Evolutionary conservation across 257 asterid genomes (phyloP).

Genomic region (Thymus quinquecostatus): DNA sequence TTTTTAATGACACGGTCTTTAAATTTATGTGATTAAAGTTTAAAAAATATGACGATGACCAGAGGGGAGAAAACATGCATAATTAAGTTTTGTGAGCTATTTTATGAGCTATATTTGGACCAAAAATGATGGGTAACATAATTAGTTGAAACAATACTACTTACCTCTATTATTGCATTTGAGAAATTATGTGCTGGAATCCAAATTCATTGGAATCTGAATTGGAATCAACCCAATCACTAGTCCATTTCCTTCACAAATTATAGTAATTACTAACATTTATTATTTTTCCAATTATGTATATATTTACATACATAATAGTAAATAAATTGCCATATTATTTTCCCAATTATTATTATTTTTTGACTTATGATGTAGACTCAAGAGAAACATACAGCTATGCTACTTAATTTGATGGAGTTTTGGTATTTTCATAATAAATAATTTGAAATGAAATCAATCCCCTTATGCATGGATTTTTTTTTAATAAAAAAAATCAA

Average conservation of each 20-base stretch:
- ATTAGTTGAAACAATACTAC: slow-evolving; percentile 7
- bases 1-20: too few species aligned
- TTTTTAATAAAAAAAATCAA: too few species aligned
- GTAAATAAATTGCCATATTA: background rate
- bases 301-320: background rate
- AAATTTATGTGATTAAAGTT: too few species aligned
- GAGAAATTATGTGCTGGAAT: background rate
- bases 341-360: background rate
- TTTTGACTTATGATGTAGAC: background rate
- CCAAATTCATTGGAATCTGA: background rate
- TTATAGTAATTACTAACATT: background rate
- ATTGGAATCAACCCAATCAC: too few species aligned
- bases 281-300: background rate
- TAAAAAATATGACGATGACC: too few species aligned
- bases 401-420: background rate
- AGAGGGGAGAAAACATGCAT: background rate
- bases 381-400: too few species aligned
- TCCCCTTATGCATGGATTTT: too few species aligned
- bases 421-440: too few species aligned
- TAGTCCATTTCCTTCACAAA: background rate
- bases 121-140: slow-evolving; percentile 4
- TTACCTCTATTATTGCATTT: background rate
- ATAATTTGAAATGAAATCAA: too few species aligned
- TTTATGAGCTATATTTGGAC: slow-evolving; percentile 2
- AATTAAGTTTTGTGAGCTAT: background rate